phyloP scores from a whole-genome alignment of 148 eudicot species.

The Cornus florida region DNA sequence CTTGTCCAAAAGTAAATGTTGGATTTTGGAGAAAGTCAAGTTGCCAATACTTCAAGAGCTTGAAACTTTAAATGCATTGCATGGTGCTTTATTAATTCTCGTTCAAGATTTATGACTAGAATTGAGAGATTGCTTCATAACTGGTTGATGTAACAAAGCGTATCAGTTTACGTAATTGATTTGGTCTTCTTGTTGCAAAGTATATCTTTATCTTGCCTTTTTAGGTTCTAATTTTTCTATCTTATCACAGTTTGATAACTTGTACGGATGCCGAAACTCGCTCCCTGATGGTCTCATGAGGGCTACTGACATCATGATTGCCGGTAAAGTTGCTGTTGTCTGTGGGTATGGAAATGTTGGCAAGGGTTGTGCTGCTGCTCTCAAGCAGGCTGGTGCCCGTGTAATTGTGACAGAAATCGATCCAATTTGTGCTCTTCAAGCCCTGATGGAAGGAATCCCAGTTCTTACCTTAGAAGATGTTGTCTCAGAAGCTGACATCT shows the following conservation, averaged over 20 bases:
- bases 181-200: no score
- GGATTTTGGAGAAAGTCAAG: no score
- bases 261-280: slow-evolving; percentile 92
- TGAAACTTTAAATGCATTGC: no score
- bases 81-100: no score
- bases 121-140: no score
- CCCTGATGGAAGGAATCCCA: slow-evolving; percentile 78
- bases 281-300: slow-evolving; percentile 91
- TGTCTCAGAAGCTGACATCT: slow-evolving; percentile 70
- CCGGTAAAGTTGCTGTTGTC: slow-evolving; percentile 78
- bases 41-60: no score
- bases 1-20: no score
- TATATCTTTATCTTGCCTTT: no score
- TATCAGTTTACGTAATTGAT: no score
- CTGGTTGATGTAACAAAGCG: no score
- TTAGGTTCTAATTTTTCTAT: no score
- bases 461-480: slow-evolving; percentile 69
- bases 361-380: slow-evolving; percentile 80
- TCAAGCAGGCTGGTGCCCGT: slow-evolving; percentile 84
- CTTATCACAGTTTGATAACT: slow-evolving; percentile 66
- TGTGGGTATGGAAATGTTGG: slow-evolving; percentile 91
- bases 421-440: slow-evolving; percentile 90
- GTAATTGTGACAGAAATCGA: slow-evolving; percentile 85
- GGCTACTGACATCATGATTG: slow-evolving; percentile 89
- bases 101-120: no score